phyloP scores from a whole-genome alignment of 257 asterid species.

The Solanum pimpinellifolium region DNA sequence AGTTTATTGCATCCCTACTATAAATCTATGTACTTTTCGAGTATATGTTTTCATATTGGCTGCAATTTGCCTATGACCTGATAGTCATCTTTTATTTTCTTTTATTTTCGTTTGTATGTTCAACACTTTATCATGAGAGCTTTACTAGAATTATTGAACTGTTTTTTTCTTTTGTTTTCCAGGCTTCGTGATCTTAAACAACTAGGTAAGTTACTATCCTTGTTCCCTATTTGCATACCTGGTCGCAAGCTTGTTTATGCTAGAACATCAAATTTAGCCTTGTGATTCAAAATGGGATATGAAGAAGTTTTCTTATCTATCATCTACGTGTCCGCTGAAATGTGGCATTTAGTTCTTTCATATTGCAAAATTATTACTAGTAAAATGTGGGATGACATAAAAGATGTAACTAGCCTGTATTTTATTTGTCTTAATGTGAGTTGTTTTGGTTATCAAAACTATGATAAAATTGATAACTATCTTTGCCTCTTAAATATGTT shows the following conservation, averaged over 20 bases:
- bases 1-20: background rate
- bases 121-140: background rate
- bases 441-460: background rate
- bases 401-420: background rate
- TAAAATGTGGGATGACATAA: background rate
- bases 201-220: slow-evolving; percentile 44
- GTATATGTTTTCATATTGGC: background rate
- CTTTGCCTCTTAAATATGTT: background rate
- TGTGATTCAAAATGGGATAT: background rate
- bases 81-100: background rate
- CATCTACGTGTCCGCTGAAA: background rate
- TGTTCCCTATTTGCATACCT: background rate
- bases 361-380: background rate
- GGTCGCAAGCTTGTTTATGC: background rate
- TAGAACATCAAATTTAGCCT: background rate
- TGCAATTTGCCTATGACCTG: background rate
- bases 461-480: background rate
- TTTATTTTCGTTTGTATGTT: background rate
- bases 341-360: background rate
- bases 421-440: background rate
- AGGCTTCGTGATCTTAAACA: slow-evolving; percentile 97
- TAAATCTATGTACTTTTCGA: background rate
- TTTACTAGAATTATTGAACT: background rate
- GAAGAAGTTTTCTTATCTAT: background rate
- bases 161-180: slow-evolving; percentile 10